Evolutionary conservation across 192 early-diverging fungal species (phyloP).

Genomic region (Coemansia sp.): DNA sequence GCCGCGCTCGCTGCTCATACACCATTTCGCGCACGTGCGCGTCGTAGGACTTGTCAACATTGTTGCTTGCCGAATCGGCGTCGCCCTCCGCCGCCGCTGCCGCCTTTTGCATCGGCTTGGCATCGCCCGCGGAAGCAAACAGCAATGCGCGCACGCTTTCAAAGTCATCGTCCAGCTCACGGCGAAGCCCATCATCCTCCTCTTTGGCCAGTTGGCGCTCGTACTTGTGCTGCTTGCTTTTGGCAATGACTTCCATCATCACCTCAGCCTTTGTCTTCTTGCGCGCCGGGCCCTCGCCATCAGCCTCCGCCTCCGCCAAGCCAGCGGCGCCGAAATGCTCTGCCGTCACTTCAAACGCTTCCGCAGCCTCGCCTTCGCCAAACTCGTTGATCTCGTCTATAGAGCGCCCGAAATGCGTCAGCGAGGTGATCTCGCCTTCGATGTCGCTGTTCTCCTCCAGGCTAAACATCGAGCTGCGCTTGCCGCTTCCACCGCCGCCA

Average conservation of each 20-base stretch:
- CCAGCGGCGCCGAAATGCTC: conserved; percentile 48
- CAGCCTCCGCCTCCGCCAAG: conserved; percentile 2
- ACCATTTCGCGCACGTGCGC: conserved; percentile 77
- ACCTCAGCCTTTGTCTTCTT: conserved; percentile 91
- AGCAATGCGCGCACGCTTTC: conserved; percentile 80
- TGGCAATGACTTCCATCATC: conserved; percentile 97
- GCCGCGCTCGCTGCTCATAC: conserved; percentile 81
- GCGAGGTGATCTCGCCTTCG: conserved; percentile 59
- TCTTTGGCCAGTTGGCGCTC: conserved; percentile 91
- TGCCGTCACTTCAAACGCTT: conserved; percentile 8
- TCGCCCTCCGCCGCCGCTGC: conserved; percentile 6
- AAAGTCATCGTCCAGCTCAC: conserved; percentile 89
- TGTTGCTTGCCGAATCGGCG: conserved; percentile 17
- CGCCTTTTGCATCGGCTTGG: conserved; percentile 38
- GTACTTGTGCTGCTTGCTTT: conserved; percentile 93
- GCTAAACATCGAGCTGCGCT: conserved; percentile 67
- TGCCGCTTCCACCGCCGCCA: conserved; percentile 10
- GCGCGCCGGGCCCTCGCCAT: conserved; percentile 41
- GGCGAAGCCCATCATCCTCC: conserved; percentile 77
- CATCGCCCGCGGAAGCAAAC: conserved; percentile 13
- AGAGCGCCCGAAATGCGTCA: conserved; percentile 96
- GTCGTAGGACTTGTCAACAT: conserved; percentile 79
- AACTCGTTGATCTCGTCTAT: conserved; percentile 83
- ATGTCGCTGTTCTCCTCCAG: conserved; percentile 74
- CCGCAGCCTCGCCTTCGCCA: conserved; percentile 70